Conservation (phyloP, 208 protist species). For the Phytomonas sp. region DNA sequence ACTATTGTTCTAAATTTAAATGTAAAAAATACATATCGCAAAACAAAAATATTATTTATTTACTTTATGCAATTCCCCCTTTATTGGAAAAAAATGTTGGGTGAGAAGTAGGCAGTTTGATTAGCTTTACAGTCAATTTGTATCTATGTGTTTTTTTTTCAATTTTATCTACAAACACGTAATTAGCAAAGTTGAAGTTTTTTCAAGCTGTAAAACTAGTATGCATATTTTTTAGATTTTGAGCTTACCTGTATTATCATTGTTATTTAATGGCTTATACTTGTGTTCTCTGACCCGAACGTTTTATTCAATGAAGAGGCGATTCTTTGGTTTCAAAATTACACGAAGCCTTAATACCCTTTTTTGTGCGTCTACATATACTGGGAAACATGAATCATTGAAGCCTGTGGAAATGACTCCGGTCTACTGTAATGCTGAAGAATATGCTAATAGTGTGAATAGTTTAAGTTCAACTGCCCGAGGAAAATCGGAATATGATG, state of each 20-base stretch:
- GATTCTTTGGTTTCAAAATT: constrained; percentile 3
- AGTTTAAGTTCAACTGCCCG: background rate
- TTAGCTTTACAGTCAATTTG: constrained; percentile 19
- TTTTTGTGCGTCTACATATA: background rate
- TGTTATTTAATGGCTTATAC: constrained; percentile 1
- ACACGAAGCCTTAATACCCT: background rate
- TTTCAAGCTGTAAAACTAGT: background rate
- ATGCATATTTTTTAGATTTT: background rate
- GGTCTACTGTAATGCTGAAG: constrained; percentile 10
- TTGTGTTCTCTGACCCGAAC: background rate
- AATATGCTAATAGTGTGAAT: constrained; percentile 2
- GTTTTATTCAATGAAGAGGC: constrained; percentile 1
- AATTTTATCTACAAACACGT: constrained; percentile 8
- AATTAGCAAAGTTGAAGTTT: background rate
- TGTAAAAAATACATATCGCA: background rate
- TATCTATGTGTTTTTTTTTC: constrained; percentile 15
- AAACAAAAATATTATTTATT: constrained; percentile 4
- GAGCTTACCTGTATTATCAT: background rate
- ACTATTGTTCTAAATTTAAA: background rate
- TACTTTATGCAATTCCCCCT: background rate
- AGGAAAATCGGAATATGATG: background rate
- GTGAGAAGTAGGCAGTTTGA: background rate
- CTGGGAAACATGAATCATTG: constrained; percentile 15
- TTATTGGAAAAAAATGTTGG: background rate
- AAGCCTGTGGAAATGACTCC: constrained; percentile 17